phyloP scores from a whole-genome alignment of 441 rosid species.

The Cnidoscolus chayamansa region DNA sequence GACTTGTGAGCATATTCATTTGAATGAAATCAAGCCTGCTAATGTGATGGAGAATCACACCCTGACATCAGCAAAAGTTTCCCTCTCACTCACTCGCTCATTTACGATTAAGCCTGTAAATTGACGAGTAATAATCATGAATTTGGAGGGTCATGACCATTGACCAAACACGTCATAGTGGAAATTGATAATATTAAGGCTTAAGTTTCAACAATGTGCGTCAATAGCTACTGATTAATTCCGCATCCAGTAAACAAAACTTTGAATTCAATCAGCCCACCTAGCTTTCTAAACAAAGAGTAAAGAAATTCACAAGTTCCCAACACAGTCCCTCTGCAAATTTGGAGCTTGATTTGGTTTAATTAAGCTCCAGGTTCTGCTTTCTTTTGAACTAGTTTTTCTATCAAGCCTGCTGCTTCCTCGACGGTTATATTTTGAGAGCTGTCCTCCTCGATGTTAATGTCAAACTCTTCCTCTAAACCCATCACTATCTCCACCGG shows the following conservation, averaged over 20 bases:
- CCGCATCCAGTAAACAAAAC: conserved; percentile 2
- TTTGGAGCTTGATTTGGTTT: no score
- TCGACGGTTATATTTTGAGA: conserved; percentile 59
- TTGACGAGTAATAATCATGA: no score
- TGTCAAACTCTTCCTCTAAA: conserved; percentile 60
- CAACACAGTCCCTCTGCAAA: neutral
- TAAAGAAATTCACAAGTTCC: neutral
- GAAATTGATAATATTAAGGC: neutral
- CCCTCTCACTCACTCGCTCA: no score
- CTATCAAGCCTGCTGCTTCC: conserved; percentile 66
- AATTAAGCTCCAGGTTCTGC: conserved; percentile 20
- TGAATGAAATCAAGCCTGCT: no score
- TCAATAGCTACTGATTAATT: neutral
- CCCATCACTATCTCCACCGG: conserved; percentile 85
- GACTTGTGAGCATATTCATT: no score
- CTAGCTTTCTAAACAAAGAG: neutral
- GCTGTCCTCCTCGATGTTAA: conserved; percentile 57
- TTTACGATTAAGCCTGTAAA: no score
- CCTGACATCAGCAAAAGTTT: no score
- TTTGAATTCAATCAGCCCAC: conserved; percentile 9
- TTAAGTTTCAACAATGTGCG: neutral
- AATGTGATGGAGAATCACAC: no score
- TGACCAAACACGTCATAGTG: neutral
- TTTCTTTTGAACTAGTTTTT: conserved; percentile 48
- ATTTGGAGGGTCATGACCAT: neutral